Conservation (phyloP, 768 basidiomycete species). For the Mycena pura region DNA sequence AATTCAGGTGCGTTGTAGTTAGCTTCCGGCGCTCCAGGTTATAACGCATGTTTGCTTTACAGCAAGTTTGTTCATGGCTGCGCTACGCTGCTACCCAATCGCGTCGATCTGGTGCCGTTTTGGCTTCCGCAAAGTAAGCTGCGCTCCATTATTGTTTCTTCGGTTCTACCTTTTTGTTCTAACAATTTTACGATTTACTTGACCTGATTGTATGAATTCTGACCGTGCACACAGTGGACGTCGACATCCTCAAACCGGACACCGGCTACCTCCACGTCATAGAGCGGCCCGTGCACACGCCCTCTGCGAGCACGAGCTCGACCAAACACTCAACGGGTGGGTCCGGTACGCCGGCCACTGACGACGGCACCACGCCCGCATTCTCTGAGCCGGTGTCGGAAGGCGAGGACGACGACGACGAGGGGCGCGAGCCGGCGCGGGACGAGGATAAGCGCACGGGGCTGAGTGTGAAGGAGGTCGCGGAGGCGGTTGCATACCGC, state of each 20-base stretch:
- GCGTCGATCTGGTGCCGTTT: slow-evolving; percentile 96
- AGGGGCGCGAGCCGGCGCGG: slow-evolving; percentile 67
- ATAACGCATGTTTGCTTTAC: slow-evolving; percentile 10
- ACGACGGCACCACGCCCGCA: slow-evolving; percentile 17
- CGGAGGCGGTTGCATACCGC: slow-evolving; percentile 86
- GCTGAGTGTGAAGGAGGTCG: slow-evolving; percentile 73
- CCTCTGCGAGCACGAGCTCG: slow-evolving; percentile 52
- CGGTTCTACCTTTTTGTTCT: no score
- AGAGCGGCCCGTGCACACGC: slow-evolving; percentile 67
- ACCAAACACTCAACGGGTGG: slow-evolving; percentile 53
- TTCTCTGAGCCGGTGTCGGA: slow-evolving; percentile 95
- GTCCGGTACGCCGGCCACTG: slow-evolving; percentile 50
- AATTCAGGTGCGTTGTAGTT: slow-evolving; percentile 74
- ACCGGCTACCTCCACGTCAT: slow-evolving; percentile 76
- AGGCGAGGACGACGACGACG: slow-evolving; percentile 89
- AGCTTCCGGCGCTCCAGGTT: not conserved
- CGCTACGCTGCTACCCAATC: slow-evolving; percentile 87
- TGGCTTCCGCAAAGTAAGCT: slow-evolving; percentile 93
- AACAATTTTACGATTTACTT: no score
- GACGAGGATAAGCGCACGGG: slow-evolving; percentile 88
- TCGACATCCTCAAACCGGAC: slow-evolving; percentile 92
- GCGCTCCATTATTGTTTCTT: no score
- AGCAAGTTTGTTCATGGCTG: slow-evolving; percentile 98
- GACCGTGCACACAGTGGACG: slow-evolving; percentile 70
- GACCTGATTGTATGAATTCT: no score